A percentile compares a stretch with the other conserved stretches of the same genome.
Evolutionary conservation across 2,329 filamentous ascomycete species (phyloP).

Genomic region (Didymella arachidicola): DNA sequence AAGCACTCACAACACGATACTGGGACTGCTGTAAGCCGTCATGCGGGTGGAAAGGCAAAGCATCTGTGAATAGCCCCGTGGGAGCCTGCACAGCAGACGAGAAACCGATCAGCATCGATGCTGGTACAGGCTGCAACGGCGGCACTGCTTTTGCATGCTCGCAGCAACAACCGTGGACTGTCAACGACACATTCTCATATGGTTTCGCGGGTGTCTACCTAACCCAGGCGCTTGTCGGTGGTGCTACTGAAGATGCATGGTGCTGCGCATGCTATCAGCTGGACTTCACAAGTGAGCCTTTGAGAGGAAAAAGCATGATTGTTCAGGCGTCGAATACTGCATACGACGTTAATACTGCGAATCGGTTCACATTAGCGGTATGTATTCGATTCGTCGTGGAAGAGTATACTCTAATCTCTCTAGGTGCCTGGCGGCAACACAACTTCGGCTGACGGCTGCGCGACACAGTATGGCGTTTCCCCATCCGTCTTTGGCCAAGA

Average conservation of each 20-base stretch:
- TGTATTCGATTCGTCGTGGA: conserved; percentile 10
- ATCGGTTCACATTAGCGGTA: conserved; percentile 50
- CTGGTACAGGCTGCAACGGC: conserved; percentile 62
- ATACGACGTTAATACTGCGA: conserved; percentile 45
- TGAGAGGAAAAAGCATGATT: conserved; percentile 68
- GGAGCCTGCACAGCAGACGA: conserved; percentile 64
- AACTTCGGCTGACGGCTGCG: conserved; percentile 45
- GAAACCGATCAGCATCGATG: conserved; percentile 59
- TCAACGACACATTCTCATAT: conserved; percentile 66
- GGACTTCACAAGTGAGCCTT: conserved; percentile 64
- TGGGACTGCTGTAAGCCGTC: conserved; percentile 75
- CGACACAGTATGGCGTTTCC: conserved; percentile 43
- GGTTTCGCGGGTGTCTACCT: conserved; percentile 70
- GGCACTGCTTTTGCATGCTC: conserved; percentile 66
- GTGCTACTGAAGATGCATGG: conserved; percentile 65
- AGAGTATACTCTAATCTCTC: neutral
- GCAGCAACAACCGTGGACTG: conserved; percentile 68
- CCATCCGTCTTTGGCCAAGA: conserved; percentile 46
- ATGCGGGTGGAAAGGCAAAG: conserved; percentile 68
- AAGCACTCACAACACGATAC: conserved; percentile 47
- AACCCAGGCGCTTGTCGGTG: conserved; percentile 42
- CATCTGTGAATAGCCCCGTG: conserved; percentile 60
- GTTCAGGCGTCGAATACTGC: conserved; percentile 71
- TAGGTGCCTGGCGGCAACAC: conserved; percentile 49
- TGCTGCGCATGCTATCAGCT: conserved; percentile 72